These are phyloP conservation scores for Fragaria vesca DNA, from an alignment of 306 rosid species.

Conservation along the genomic window DNA sequence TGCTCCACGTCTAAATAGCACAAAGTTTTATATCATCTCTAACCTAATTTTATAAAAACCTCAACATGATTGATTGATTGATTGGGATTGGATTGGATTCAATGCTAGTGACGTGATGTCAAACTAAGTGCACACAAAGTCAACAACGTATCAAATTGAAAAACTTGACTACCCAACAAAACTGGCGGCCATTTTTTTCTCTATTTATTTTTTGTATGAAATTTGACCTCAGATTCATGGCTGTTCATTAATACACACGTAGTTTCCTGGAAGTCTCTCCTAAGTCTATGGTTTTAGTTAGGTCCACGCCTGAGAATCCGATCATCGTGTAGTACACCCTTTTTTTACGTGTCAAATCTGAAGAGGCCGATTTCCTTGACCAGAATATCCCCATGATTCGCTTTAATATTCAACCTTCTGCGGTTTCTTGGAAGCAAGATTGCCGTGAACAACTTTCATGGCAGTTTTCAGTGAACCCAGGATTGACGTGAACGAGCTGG, in stretches of 20 bases:
- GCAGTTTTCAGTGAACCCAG: not conserved
- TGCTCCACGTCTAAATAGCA: conserved; percentile 31
- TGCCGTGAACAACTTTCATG: not conserved
- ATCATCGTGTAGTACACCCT: conserved; percentile 9
- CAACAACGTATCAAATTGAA: conserved; percentile 48
- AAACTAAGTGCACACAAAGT: conserved; percentile 33
- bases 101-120: conserved; percentile 26
- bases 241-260: conserved; percentile 32
- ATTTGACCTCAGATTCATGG: not conserved
- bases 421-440: conserved; percentile 1
- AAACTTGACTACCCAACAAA: conserved; percentile 10
- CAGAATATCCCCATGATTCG: conserved; percentile 24
- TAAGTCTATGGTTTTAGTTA: conserved; percentile 32
- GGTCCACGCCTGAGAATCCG: not conserved
- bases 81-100: conserved; percentile 6
- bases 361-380: conserved; percentile 74
- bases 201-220: not conserved
- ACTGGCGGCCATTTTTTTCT: not conserved
- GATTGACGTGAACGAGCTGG: too few relatives aligned
- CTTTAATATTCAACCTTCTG: not conserved
- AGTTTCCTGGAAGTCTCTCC: conserved; percentile 53
- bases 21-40: not conserved
- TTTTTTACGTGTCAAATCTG: conserved; percentile 56
- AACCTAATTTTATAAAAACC: not conserved
- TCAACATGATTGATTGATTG: conserved; percentile 39